phyloP scores from a whole-genome alignment of 371 early-diverging fungal species.

The Mucor saturninus region DNA sequence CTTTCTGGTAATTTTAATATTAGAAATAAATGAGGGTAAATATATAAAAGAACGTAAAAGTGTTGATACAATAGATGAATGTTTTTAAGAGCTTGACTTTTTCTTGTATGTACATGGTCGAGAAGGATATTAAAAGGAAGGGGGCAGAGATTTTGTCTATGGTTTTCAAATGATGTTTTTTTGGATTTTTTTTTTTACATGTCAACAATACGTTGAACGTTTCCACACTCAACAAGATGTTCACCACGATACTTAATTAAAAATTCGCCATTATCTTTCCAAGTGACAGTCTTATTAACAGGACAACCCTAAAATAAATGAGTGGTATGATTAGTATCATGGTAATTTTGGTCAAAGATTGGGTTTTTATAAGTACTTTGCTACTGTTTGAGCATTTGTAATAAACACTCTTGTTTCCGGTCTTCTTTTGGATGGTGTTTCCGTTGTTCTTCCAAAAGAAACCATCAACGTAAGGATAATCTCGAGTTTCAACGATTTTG shows the following conservation, averaged over 20 bases:
- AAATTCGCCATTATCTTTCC: conserved; percentile 64
- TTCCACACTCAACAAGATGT: conserved; percentile 63
- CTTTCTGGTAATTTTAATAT: conserved; percentile 2
- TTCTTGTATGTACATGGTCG: conserved; percentile 9
- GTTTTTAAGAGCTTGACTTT: neutral
- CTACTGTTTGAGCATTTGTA: conserved; percentile 58
- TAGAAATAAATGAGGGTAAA: neutral
- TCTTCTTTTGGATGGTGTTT: conserved; percentile 61
- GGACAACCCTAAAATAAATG: conserved; percentile 49
- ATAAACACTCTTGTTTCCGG: conserved; percentile 60
- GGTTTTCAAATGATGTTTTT: neutral
- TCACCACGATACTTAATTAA: conserved; percentile 69
- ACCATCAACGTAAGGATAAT: conserved; percentile 53
- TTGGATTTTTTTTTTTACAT: conserved; percentile 24
- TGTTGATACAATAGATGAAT: conserved; percentile 10
- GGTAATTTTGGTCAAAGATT: neutral
- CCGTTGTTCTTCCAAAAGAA: conserved; percentile 67
- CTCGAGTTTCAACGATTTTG: conserved; percentile 60
- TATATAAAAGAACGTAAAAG: conserved; percentile 5
- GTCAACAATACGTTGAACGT: conserved; percentile 58
- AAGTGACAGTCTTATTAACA: conserved; percentile 72
- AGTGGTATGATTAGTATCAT: neutral
- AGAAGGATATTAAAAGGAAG: conserved; percentile 7
- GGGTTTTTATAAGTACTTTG: conserved; percentile 26
- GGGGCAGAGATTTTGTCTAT: neutral